Evolutionary conservation across 352 stramenopile genomes (phyloP).

Genomic region (Phytophthora chlamydospora): DNA sequence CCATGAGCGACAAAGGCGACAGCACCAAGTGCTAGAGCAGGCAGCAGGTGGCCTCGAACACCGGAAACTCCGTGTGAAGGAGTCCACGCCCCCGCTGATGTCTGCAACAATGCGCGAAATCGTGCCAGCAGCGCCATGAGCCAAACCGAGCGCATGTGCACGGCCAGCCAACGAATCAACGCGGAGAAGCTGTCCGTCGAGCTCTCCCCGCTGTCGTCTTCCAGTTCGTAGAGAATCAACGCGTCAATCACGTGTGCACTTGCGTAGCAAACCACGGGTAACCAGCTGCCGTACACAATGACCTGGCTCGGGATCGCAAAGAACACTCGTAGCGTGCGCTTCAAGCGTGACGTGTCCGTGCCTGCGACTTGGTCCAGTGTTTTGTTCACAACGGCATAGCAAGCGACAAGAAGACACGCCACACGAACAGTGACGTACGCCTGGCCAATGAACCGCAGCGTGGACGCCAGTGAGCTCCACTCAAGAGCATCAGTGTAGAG

Average conservation of each 20-base stretch:
- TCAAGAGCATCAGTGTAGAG: conserved; percentile 63
- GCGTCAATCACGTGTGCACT: conserved; percentile 57
- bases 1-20: conserved; percentile 48
- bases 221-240: conserved; percentile 57
- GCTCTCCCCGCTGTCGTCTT: conserved; percentile 46
- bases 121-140: conserved; percentile 50
- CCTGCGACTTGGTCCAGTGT: neutral
- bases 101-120: conserved; percentile 53
- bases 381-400: conserved; percentile 33
- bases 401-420: conserved; percentile 38
- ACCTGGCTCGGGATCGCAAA: conserved; percentile 58
- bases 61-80: conserved; percentile 49
- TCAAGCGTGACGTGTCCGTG: conserved; percentile 8
- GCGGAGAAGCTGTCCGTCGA: conserved; percentile 38
- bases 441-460: conserved; percentile 50
- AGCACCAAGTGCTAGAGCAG: conserved; percentile 38
- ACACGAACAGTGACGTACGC: conserved; percentile 51
- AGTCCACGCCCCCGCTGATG: conserved; percentile 54
- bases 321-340: conserved; percentile 39
- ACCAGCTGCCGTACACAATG: conserved; percentile 58
- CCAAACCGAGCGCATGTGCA: conserved; percentile 63
- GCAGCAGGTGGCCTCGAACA: conserved; percentile 47
- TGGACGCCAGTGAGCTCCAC: conserved; percentile 54
- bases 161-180: conserved; percentile 44
- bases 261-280: conserved; percentile 54